These are phyloP conservation scores for Cyclocybe aegerita DNA, from an alignment of 768 basidiomycete genomes.

Conservation along the genomic window DNA sequence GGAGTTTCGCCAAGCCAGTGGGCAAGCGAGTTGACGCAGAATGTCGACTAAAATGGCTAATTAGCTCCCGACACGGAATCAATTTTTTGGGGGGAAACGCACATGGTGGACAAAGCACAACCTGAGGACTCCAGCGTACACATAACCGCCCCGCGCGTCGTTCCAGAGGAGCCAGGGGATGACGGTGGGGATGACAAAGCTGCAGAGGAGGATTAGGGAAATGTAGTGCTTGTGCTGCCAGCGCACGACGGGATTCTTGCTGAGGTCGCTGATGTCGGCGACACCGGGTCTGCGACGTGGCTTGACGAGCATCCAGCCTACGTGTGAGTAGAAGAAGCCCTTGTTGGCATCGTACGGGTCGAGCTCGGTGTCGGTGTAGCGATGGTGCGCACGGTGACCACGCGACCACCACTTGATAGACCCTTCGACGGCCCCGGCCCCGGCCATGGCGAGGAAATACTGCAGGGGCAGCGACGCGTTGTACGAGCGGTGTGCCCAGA, in stretches of 20 bases:
- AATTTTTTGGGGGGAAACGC: slow-evolving; percentile 27
- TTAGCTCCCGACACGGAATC: slow-evolving; percentile 1
- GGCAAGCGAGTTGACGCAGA: slow-evolving; percentile 95
- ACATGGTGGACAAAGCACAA: slow-evolving; percentile 88
- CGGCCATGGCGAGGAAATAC: slow-evolving; percentile 79
- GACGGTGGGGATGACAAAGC: slow-evolving; percentile 69
- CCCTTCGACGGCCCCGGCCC: slow-evolving; percentile 92
- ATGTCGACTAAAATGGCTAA: slow-evolving; percentile 70
- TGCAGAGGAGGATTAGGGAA: slow-evolving; percentile 66
- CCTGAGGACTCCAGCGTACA: slow-evolving; percentile 80
- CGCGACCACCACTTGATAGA: slow-evolving; percentile 99
- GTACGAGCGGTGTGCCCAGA: slow-evolving; percentile 96
- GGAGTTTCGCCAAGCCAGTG: slow-evolving; percentile 94
- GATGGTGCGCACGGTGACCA: slow-evolving; percentile 96
- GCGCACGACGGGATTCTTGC: slow-evolving; percentile 72
- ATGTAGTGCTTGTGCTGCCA: slow-evolving; percentile 91
- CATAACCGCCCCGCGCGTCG: slow-evolving; percentile 82
- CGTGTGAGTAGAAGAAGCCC: slow-evolving; percentile 83
- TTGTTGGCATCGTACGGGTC: slow-evolving; percentile 95
- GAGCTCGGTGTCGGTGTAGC: slow-evolving; percentile 95
- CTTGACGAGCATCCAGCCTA: slow-evolving; percentile 94
- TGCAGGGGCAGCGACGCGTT: slow-evolving; percentile 87
- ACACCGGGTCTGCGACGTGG: slow-evolving; percentile 87
- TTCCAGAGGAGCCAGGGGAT: slow-evolving; percentile 83
- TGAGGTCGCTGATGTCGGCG: slow-evolving; percentile 86